Conservation (phyloP, 345 rosid genomes). For the Eucalyptus regnans region DNA sequence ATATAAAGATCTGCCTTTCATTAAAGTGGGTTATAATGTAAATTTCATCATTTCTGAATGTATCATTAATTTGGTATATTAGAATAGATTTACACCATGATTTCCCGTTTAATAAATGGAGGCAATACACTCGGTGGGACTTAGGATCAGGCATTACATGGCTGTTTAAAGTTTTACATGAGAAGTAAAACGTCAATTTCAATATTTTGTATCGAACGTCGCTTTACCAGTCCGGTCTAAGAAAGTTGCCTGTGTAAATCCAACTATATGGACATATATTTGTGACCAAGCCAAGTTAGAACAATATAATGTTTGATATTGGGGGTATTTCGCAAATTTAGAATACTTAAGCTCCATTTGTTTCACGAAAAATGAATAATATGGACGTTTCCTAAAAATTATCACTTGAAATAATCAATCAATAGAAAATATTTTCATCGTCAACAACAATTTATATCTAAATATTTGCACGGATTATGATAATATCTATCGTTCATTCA, state of each 20-base stretch:
- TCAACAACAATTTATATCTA: no score
- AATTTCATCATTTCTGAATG: not conserved
- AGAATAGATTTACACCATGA: not conserved
- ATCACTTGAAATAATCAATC: no score
- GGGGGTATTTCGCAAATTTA: not conserved
- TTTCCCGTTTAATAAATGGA: not conserved
- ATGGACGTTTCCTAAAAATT: no score
- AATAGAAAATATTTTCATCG: no score
- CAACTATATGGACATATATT: not conserved
- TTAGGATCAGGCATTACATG: not conserved
- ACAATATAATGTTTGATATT: no score
- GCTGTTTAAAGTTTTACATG: not conserved
- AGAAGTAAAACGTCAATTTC: not conserved
- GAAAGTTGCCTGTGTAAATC: not conserved
- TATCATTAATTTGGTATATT: not conserved
- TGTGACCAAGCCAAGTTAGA: not conserved
- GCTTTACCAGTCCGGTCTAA: not conserved
- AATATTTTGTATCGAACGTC: not conserved
- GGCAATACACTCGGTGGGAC: not conserved
- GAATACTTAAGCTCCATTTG: not conserved
- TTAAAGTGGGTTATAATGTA: not conserved
- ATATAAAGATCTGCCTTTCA: not conserved
- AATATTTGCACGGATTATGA: no score
- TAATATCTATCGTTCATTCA: no score
- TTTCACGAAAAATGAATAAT: fast-evolving